Base-by-base conservation (phyloP, 768 basidiomycete species). In the Pulveroboletus sp. region DNA sequence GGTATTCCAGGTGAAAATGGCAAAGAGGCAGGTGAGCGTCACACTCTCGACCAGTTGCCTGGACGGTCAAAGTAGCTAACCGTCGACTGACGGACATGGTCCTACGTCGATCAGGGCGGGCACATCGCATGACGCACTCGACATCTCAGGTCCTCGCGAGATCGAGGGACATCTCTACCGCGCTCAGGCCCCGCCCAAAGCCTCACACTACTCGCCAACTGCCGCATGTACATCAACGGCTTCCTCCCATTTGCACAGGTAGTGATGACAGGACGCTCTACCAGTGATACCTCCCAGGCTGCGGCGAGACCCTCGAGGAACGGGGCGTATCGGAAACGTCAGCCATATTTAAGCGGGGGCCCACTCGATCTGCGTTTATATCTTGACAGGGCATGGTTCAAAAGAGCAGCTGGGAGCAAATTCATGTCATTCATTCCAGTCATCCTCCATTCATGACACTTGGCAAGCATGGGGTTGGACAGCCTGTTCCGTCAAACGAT, bases 231-330 rank as follows among this genome's bases (percentile, higher is more conserved):
- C 17, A 55, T 60, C 1, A 73, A 74, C 38, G 78, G 71, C 5
- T 73, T 71, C 32, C 71, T 77, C 2, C 67, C 77, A 4, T 67
- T 83, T 19, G 74, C 68, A 2, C 82, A 83, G 57, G 67, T 81
- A 10, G 80, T 76, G 0, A 63, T 78, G 45, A 70, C 80, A 76
- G 81, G 1, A 55, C 81, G 8, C 69, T 83, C 12, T 74, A 76
- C 39, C 68, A 72, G 23, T 71, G 67, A 30, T 78, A 74, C 51
- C 55, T 76, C 12, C 69, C n/a, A n/a, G n/a, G n/a, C n/a, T n/a
- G 68, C 5, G 80, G 80, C 1, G 68, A 77, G 14, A 77, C 83
- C 38, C 60, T 64, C 8, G 60, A 72, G 35, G 71, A 69, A 4
- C 81, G 83, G 82, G 82, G 69, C 70, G 19, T 72, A 72, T 39